Conservation (phyloP, 176 grass and related monocot genomes). For the Oryza longistaminata region DNA sequence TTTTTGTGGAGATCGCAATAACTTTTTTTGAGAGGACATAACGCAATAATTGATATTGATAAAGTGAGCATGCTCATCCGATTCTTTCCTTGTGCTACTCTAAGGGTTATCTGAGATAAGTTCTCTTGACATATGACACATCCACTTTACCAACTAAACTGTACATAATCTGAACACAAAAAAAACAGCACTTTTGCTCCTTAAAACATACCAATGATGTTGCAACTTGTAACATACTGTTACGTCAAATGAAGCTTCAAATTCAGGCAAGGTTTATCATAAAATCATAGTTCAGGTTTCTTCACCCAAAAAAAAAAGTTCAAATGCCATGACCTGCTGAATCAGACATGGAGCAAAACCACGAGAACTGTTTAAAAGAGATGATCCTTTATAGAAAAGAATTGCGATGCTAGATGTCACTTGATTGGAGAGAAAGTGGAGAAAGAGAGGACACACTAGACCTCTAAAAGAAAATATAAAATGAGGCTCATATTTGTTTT, state of each 20-base stretch:
- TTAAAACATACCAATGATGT: not conserved
- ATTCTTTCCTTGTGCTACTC: not conserved
- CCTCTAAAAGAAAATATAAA: not conserved
- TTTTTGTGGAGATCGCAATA: too few relatives aligned
- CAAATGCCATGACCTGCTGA: too few relatives aligned
- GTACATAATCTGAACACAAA: not conserved
- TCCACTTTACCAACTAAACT: constrained; percentile 5
- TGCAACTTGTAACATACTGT: constrained; percentile 1
- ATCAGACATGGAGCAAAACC: too few relatives aligned
- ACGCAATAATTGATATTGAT: not conserved
- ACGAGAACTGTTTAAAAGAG: not conserved
- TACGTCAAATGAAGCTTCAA: constrained; percentile 20
- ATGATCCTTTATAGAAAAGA: not conserved
- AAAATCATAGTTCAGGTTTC: not conserved
- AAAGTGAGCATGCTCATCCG: not conserved
- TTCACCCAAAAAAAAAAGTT: not conserved
- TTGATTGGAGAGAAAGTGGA: not conserved
- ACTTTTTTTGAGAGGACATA: too few relatives aligned
- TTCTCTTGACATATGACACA: constrained; percentile 20
- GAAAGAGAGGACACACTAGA: not conserved
- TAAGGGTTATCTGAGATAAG: not conserved
- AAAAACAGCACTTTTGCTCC: too few relatives aligned
- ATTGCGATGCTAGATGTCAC: not conserved
- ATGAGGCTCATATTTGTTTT: not conserved
- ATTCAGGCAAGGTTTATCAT: not conserved